Evolutionary conservation across 78 protist genomes (phyloP).

Genomic region (Monocercomonoides exilis): DNA sequence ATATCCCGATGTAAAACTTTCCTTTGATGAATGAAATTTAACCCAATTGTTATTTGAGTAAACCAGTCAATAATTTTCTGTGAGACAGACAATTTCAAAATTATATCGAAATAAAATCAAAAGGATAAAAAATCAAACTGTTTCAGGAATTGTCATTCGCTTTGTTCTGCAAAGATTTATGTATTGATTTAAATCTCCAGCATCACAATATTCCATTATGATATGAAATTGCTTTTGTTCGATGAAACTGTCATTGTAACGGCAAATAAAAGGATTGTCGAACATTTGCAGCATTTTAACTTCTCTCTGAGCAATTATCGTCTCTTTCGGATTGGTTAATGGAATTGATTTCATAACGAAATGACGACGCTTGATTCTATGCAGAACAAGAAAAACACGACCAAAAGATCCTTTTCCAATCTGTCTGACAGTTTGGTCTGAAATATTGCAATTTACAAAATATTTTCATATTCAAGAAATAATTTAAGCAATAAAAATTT

Average conservation of each 20-base stretch:
- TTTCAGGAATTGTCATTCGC: neutral
- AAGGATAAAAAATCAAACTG: neutral
- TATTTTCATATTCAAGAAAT: too few relatives aligned
- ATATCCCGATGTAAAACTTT: neutral
- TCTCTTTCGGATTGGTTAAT: neutral
- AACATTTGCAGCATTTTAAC: neutral
- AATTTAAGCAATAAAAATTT: too few relatives aligned
- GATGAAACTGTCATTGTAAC: neutral
- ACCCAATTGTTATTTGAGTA: neutral
- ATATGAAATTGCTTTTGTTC: neutral
- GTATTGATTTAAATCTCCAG: neutral
- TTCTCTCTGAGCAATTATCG: neutral
- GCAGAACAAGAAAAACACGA: neutral
- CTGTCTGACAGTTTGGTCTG: too few relatives aligned
- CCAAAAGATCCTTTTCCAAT: slow-evolving; percentile 27
- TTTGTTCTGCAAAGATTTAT: neutral
- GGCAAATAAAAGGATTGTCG: neutral
- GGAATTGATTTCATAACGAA: neutral
- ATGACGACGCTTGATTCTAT: neutral
- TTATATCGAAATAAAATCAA: too few relatives aligned
- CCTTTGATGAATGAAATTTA: neutral
- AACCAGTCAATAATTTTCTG: neutral
- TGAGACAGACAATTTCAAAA: too few relatives aligned
- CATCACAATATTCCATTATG: neutral
- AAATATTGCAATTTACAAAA: too few relatives aligned